Base-by-base conservation (phyloP, 257 asterid genomes). In the Lantana camara region DNA sequence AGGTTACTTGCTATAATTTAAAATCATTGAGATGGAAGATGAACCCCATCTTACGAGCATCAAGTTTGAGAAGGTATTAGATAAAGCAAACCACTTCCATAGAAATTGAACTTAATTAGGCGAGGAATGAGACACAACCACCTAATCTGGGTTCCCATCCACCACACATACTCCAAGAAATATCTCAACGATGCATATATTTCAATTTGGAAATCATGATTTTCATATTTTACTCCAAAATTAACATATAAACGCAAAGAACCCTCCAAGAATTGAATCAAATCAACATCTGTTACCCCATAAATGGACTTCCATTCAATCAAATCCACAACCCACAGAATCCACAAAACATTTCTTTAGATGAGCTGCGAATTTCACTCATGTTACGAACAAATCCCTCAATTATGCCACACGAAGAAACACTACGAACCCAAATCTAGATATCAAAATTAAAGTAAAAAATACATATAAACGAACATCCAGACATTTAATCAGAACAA, bases 301-400 rank as follows among this genome's bases (percentile, higher is more conserved):
- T n/a, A n/a, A n/a, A n/a, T n/a, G n/a, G n/a, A n/a, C n/a, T n/a
- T 19, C 9, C 34, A 14, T 35, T 35, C 69, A 20, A 35, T 50
- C 50, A 29, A 37, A 37, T 48, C 20, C 8, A n/a, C 40, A 52
- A 38, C 15, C 35, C 0, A 32, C 3, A 7, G 16, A 14, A 49
- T 20, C 14, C 3, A 41, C 5, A 27, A 27, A 5, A 14, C 45
- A 29, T 46, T 62, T 62, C 45, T 46, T 45, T 30, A 9, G 11
- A 46, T 0, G 34, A 12, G 27, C 19, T 7, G 27, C 19, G 14
- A 29, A 29, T 14, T 58, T 9, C 42, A 47, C 32, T 27, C 32
- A 29, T 49, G 47, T 44, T 68, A 52, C 37, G 59, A 14, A 48
- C 2, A 40, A 61, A 35, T 16, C 34, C 64, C 23, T 21, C 23